These are phyloP conservation scores for Pholiota molesta DNA, from an alignment of 768 basidiomycete genomes.

Conservation along the genomic window DNA sequence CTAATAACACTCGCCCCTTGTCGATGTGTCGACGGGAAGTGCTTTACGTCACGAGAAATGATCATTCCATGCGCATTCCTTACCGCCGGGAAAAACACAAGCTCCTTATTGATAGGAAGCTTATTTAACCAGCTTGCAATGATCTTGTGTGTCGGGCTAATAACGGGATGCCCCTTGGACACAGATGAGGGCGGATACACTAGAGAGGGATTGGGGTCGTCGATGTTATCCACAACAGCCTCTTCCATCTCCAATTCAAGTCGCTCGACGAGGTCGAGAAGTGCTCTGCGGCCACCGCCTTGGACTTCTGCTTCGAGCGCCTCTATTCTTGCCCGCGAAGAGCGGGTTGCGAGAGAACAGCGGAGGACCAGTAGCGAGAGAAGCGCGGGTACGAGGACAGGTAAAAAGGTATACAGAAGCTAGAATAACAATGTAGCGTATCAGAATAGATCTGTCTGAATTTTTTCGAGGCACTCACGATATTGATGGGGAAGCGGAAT, in stretches of 20 bases:
- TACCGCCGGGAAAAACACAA: conserved; percentile 62
- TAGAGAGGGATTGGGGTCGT: conserved; percentile 38
- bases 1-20: conserved; percentile 66
- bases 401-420: conserved; percentile 59
- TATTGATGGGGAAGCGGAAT: conserved; percentile 67
- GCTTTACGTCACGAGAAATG: conserved; percentile 66
- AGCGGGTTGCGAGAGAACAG: conserved; percentile 56
- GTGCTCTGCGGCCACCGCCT: conserved; percentile 42
- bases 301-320: conserved; percentile 60
- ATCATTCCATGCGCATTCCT: conserved; percentile 74
- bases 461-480: conserved; percentile 48
- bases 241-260: conserved; percentile 11
- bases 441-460: neutral
- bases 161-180: conserved; percentile 41
- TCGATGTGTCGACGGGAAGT: conserved; percentile 58
- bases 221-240: conserved; percentile 38
- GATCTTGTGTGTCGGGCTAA: conserved; percentile 58
- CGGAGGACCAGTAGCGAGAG: conserved; percentile 57
- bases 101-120: conserved; percentile 73
- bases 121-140: conserved; percentile 65
- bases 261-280: conserved; percentile 45
- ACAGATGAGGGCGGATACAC: conserved; percentile 21
- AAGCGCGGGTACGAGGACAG: conserved; percentile 65
- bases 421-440: conserved; percentile 25
- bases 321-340: conserved; percentile 67